Conservation (phyloP, 495 filamentous ascomycete species). For the Hyphodiscus hymeniophilus region DNA sequence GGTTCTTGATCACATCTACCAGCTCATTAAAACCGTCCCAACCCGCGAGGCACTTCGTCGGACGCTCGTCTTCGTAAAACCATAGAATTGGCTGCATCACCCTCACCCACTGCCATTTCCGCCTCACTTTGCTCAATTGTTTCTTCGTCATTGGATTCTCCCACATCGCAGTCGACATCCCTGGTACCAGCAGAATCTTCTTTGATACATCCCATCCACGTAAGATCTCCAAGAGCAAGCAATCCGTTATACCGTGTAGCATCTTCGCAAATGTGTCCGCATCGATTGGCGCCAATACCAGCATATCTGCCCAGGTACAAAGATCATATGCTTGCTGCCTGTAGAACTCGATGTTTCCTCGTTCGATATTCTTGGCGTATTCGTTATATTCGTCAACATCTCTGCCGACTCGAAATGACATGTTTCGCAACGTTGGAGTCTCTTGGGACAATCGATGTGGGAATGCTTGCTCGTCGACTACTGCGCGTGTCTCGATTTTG, state of each 20-base stretch:
- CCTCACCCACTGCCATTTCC: slow-evolving; percentile 76
- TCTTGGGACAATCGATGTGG: slow-evolving; percentile 40
- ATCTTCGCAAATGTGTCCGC: slow-evolving; percentile 74
- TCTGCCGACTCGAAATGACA: slow-evolving; percentile 3
- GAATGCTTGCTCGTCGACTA: slow-evolving; percentile 39
- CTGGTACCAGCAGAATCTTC: slow-evolving; percentile 71
- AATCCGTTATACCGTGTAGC: slow-evolving; percentile 71
- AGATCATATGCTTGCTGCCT: slow-evolving; percentile 56
- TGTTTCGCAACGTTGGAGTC: slow-evolving; percentile 40
- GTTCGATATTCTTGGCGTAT: slow-evolving; percentile 11
- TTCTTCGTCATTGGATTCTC: slow-evolving; percentile 76
- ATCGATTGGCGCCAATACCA: slow-evolving; percentile 76
- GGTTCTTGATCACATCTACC: slow-evolving; percentile 56
- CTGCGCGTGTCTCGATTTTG: slow-evolving; percentile 44
- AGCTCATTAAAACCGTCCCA: slow-evolving; percentile 64
- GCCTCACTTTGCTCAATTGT: slow-evolving; percentile 69
- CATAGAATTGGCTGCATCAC: slow-evolving; percentile 65
- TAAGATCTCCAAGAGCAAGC: slow-evolving; percentile 62
- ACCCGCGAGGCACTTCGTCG: slow-evolving; percentile 40
- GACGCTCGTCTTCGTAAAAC: slow-evolving; percentile 48
- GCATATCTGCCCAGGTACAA: slow-evolving; percentile 79
- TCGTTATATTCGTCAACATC: slow-evolving; percentile 19
- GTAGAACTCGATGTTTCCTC: slow-evolving; percentile 34
- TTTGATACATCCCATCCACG: slow-evolving; percentile 79
- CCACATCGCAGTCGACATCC: slow-evolving; percentile 79